Base-by-base conservation (phyloP, 2,329 filamentous ascomycete genomes). In the Fusarium sacchari region DNA sequence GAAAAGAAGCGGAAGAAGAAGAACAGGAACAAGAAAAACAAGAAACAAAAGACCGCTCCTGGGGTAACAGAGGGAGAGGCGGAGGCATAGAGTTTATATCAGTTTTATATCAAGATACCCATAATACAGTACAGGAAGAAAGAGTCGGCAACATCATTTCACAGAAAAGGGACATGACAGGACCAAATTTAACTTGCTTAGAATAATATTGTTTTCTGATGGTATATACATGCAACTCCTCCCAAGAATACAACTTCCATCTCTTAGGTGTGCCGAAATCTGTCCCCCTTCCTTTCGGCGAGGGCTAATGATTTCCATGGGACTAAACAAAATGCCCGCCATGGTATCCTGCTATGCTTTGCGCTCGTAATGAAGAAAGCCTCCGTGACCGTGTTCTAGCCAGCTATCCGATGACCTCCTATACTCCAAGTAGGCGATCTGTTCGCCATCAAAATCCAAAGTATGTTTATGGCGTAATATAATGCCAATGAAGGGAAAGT, bases 11-110 rank as follows among this genome's bases (percentile, higher is more conserved):
- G 69, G 20, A 79, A 75, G 50, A 79, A 75, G 26, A 47, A 22
- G 40, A 43, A 6, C 40, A 32, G 14, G 43, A 78, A 75, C 60
- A 78, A 77, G 36, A 77, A 69, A 18, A 77, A 78, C 52, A 79
- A 77, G 71, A 81, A 80, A 57, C 79, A 72, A 71, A 72, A 74
- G 75, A 61, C 64, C 63, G 60, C 62, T 37, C 60, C 69, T 58
- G 32, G 66, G 61, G 50, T 26, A 15, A n/a, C 49, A n/a, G 24
- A 28, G 20, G 47, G 26, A 63, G 72, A 40, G 20, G 47, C 28
- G 64, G 70, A 60, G 64, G 74, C 30, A 46, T 49, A 34, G 15
- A 32, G 26, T 49, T 18, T 14, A 34, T 9, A 32, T 53, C 24
- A 52, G 52, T 32, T 58, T 47, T 18, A 47, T 30, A 64, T 50